Evolutionary conservation across 768 basidiomycete species (phyloP).

Genomic region (Lactarius deliciosus): DNA sequence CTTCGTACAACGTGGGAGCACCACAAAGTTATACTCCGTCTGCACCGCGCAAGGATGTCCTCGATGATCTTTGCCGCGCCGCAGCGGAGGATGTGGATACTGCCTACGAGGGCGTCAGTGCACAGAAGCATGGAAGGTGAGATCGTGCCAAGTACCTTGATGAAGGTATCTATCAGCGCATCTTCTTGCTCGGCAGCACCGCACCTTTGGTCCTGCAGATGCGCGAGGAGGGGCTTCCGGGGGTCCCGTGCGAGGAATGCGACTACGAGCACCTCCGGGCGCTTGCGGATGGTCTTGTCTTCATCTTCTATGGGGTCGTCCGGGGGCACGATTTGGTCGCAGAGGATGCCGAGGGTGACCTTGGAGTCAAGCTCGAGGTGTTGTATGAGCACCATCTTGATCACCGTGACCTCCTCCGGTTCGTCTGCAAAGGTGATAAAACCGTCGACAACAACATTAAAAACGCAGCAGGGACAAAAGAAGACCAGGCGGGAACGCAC

Average conservation of each 20-base stretch:
- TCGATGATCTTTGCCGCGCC: constrained; percentile 42
- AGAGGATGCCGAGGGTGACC: constrained; percentile 64
- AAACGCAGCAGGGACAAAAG: not conserved
- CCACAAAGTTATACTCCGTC: constrained; percentile 47
- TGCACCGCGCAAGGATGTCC: constrained; percentile 37
- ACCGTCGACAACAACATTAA: not conserved
- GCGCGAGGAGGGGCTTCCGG: constrained; percentile 46
- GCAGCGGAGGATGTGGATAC: constrained; percentile 43
- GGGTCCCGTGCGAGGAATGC: constrained; percentile 56
- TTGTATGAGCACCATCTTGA: constrained; percentile 56
- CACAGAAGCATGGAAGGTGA: not conserved
- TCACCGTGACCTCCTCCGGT: constrained; percentile 59
- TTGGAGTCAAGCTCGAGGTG: constrained; percentile 65
- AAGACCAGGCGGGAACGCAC: constrained; percentile 41
- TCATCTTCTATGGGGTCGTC: constrained; percentile 56
- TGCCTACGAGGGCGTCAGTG: constrained; percentile 41
- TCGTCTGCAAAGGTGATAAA: constrained; percentile 43
- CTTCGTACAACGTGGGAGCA: constrained; percentile 54
- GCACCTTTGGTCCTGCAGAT: constrained; percentile 45
- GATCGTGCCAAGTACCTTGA: constrained; percentile 37
- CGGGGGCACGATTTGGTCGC: constrained; percentile 59
- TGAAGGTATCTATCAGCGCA: constrained; percentile 46
- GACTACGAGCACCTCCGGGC: constrained; percentile 42
- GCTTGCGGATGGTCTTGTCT: constrained; percentile 55
- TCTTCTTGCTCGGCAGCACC: constrained; percentile 48